Base-by-base conservation (phyloP, 2,329 filamentous ascomycete species). In the Aspergillus eucalypticola region DNA sequence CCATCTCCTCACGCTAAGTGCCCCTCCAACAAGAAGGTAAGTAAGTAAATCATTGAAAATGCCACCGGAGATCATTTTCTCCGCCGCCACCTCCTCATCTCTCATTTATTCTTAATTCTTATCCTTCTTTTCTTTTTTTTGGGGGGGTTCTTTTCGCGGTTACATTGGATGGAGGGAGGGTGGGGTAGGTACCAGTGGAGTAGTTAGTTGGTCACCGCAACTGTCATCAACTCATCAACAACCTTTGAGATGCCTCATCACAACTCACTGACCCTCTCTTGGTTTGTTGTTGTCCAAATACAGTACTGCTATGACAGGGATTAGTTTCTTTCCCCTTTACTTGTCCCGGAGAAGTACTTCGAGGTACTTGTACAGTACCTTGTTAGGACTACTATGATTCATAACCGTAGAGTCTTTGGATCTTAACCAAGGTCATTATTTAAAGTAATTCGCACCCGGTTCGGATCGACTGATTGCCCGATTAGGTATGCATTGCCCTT, bases 201-300 rank as follows among this genome's bases (percentile, higher is more conserved):
- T 13, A 15, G 11, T 15, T 61, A 54, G 29, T 46, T 46, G 44
- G 27, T 50, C 60, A 64, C 60, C 44, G 54, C 49, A 39, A 49
- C 59, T 46, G 21, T 46, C 35, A 42, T 48, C 56, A 51, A 35
- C 48, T 46, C 35, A 35, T 35, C 54, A 51, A 19, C 41, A 38
- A 51, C 54, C 54, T n/a, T 58, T 29, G 29, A 32, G 25, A 41
- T 29, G 27, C 35, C 23, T 32, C 17, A 44, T 44, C 41, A 19
- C 41, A 21, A 19, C 8, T 44, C 41, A 19, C n/a, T 19, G 41
- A 44, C 41, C 17, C 17, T 21, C 32, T 35, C 32, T 35, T 19
- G 19, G 19, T 6, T 44, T 23, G 41, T 17, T 23, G 41, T 23
- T 44, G 41, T 21, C 41, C 23, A 35, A 35, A 13, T 11, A 35